phyloP scores from a whole-genome alignment of 1,284 basidiomycete genomes.

The Mycosarcoma maydis region DNA sequence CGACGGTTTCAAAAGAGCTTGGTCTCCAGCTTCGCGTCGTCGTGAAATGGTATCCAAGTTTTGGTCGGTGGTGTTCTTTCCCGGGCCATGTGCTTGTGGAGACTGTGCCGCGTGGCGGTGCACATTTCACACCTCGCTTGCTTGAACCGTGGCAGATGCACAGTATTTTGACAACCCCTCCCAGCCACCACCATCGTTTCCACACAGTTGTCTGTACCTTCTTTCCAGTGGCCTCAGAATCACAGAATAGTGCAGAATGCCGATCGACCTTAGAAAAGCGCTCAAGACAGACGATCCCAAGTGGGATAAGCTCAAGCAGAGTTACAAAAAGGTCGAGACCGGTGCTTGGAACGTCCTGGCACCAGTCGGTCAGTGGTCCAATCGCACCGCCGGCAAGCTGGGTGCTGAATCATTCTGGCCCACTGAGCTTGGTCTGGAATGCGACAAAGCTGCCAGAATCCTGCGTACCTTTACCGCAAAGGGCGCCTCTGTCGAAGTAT shows the following conservation, averaged over 20 bases:
- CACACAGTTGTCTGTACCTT: not conserved
- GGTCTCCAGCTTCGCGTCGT: too few species aligned
- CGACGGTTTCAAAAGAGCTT: too few species aligned
- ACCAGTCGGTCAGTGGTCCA: slow-evolving; percentile 51
- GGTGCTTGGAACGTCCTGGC: slow-evolving; percentile 51
- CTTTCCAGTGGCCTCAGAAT: not conserved
- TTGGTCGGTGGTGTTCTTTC: too few species aligned
- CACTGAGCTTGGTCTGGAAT: slow-evolving; percentile 51
- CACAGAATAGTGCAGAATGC: too few species aligned
- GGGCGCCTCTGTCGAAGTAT: slow-evolving; percentile 50
- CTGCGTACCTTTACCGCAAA: slow-evolving; percentile 56
- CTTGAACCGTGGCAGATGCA: too few species aligned
- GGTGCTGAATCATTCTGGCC: slow-evolving; percentile 65
- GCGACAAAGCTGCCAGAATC: slow-evolving; percentile 63
- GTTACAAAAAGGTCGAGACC: slow-evolving; percentile 58
- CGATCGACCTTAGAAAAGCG: slow-evolving; percentile 40
- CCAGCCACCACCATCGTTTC: not conserved
- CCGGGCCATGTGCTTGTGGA: too few species aligned
- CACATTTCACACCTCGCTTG: too few species aligned
- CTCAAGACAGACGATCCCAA: slow-evolving; percentile 46
- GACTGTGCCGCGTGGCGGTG: slow-evolving; percentile 12
- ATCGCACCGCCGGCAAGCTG: slow-evolving; percentile 46
- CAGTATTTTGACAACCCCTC: too few species aligned
- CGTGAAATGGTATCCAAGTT: too few species aligned
- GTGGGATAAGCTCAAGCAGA: slow-evolving; percentile 49